Evolutionary conservation across 345 rosid genomes (phyloP).

Genomic region (Populus ilicifolia): DNA sequence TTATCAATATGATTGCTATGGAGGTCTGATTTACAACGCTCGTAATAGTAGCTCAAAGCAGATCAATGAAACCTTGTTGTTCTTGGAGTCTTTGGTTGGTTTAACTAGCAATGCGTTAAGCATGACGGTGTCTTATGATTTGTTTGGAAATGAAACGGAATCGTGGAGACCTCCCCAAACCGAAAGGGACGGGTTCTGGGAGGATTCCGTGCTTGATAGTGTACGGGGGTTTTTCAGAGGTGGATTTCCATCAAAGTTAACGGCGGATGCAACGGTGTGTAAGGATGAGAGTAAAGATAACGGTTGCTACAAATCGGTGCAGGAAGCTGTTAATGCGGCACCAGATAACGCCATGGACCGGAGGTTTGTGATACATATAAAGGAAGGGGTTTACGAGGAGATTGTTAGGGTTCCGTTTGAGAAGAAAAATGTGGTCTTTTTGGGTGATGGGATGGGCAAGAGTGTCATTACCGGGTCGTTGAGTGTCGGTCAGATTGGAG

Average conservation of each 20-base stretch:
- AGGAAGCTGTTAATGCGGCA: constrained; percentile 76
- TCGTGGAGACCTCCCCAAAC: constrained; percentile 64
- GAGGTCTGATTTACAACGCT: constrained; percentile 51
- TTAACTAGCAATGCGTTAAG: constrained; percentile 64
- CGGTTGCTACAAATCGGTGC: constrained; percentile 56
- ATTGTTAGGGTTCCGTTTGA: constrained; percentile 63
- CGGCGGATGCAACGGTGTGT: constrained; percentile 61
- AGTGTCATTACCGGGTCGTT: constrained; percentile 67
- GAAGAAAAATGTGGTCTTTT: constrained; percentile 73
- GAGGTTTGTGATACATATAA: constrained; percentile 61
- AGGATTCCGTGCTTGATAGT: background rate
- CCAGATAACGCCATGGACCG: constrained; percentile 38
- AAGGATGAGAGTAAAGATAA: constrained; percentile 24
- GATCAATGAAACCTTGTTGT: constrained; percentile 51
- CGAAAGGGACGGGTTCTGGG: constrained; percentile 61
- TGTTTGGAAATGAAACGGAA: constrained; percentile 39
- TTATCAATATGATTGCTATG: constrained; percentile 60
- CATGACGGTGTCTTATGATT: constrained; percentile 62
- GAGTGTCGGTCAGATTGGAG: constrained; percentile 51
- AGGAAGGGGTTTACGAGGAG: constrained; percentile 68
- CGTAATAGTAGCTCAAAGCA: constrained; percentile 33
- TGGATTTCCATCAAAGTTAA: constrained; percentile 43
- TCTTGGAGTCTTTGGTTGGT: constrained; percentile 37
- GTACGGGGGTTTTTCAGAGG: constrained; percentile 18
- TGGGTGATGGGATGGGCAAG: constrained; percentile 87